Percentiles rank a stretch among this genome's conserved stretches.
Conservation (phyloP, 1,284 basidiomycete genomes). For the Cerioporus squamosus region DNA sequence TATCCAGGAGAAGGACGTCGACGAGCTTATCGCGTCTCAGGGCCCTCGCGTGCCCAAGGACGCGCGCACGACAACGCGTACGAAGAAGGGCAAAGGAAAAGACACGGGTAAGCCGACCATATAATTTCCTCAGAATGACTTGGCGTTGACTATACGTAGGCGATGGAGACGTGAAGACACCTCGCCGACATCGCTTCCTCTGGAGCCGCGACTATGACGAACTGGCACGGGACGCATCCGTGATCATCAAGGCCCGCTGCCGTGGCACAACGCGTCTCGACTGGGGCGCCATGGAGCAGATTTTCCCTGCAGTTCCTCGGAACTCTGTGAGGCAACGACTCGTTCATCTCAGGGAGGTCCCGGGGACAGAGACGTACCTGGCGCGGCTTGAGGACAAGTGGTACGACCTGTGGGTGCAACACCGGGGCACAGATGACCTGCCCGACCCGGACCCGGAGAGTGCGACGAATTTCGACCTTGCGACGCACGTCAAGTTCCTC, state of each 20-base stretch:
- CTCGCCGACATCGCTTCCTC: conserved; percentile 63
- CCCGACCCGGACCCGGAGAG: conserved; percentile 75
- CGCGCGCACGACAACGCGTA: conserved; percentile 35
- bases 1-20: conserved; percentile 56
- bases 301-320: conserved; percentile 74
- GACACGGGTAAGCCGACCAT: conserved; percentile 19
- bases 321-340: conserved; percentile 73
- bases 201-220: conserved; percentile 91
- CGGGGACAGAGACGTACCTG: conserved; percentile 77
- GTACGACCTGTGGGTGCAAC: conserved; percentile 75
- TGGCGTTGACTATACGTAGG: background rate
- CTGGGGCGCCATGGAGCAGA: conserved; percentile 73
- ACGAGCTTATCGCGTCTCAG: conserved; percentile 59
- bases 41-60: conserved; percentile 44
- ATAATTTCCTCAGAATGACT: background rate
- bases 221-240: conserved; percentile 81
- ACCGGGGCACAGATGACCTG: conserved; percentile 69
- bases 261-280: conserved; percentile 61
- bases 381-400: conserved; percentile 83
- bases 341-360: conserved; percentile 57
- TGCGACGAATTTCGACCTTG: conserved; percentile 76
- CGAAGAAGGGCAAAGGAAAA: conserved; percentile 44
- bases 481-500: conserved; percentile 79
- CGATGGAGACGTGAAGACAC: conserved; percentile 10
- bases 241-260: conserved; percentile 82